Evolutionary conservation across 352 stramenopile species (phyloP).

Genomic region (Thalassiosira mediterranea): DNA sequence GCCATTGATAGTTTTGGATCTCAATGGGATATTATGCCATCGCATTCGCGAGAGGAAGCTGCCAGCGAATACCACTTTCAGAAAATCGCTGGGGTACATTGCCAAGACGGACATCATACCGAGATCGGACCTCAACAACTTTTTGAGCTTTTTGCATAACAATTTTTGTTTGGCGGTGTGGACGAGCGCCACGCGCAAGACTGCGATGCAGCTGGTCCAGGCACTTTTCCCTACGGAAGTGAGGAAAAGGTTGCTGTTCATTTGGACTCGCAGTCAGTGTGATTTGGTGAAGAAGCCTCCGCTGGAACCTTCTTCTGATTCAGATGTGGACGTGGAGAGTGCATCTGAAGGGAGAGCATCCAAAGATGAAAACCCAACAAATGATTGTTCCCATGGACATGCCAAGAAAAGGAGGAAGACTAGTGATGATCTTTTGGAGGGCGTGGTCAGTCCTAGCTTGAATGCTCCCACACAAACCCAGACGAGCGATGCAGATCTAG

Average conservation of each 20-base stretch:
- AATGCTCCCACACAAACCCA: too few species aligned
- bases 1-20: conserved; percentile 75
- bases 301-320: too few species aligned
- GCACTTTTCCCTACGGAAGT: conserved; percentile 61
- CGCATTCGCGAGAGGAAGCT: conserved; percentile 44
- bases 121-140: conserved; percentile 50
- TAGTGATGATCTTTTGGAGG: too few species aligned
- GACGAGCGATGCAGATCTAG: neutral
- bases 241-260: conserved; percentile 64
- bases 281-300: conserved; percentile 38
- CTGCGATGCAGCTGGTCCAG: conserved; percentile 53
- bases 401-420: neutral
- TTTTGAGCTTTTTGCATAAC: conserved; percentile 49
- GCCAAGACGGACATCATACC: conserved; percentile 68
- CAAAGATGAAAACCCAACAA: too few species aligned
- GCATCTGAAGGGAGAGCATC: too few species aligned
- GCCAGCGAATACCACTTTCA: conserved; percentile 27
- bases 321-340: too few species aligned
- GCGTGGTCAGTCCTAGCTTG: too few species aligned
- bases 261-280: conserved; percentile 74
- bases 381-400: too few species aligned
- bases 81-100: conserved; percentile 41
- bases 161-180: conserved; percentile 55
- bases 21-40: conserved; percentile 84
- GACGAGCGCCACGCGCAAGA: conserved; percentile 75